Conservation (phyloP, 306 rosid genomes). For the Fragaria iinumae region DNA sequence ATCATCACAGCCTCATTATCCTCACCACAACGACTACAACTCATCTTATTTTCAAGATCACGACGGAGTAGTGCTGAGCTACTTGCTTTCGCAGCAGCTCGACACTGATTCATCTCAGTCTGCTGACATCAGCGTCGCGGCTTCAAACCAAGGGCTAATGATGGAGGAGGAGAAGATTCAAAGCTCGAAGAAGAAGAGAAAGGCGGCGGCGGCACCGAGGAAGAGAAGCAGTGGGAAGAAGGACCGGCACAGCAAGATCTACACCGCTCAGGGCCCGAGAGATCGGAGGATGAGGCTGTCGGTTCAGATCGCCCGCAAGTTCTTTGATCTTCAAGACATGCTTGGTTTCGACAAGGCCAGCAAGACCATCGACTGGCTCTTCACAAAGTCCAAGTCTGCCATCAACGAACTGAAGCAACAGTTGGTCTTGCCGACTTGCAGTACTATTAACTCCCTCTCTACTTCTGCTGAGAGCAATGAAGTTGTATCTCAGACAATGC, state of each 20-base stretch:
- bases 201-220: slow-evolving; percentile 12
- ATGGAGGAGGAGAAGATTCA: neutral
- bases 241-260: slow-evolving; percentile 63
- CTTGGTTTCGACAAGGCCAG: slow-evolving; percentile 61
- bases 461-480: slow-evolving; percentile 12
- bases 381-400: slow-evolving; percentile 39
- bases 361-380: slow-evolving; percentile 57
- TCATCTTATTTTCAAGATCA: slow-evolving; percentile 27
- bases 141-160: neutral
- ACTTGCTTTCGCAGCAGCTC: slow-evolving; percentile 38
- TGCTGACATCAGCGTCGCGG: neutral
- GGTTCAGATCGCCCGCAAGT: slow-evolving; percentile 48
- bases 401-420: slow-evolving; percentile 40
- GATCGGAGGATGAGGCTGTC: slow-evolving; percentile 60
- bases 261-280: slow-evolving; percentile 52
- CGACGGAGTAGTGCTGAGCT: slow-evolving; percentile 36
- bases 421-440: neutral
- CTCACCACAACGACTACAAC: neutral
- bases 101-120: neutral
- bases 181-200: slow-evolving; percentile 8
- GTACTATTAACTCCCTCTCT: neutral
- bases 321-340: slow-evolving; percentile 62
- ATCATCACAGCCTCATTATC: neutral
- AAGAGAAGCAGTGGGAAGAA: slow-evolving; percentile 42
- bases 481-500: slow-evolving; percentile 4